Base-by-base conservation (phyloP, 371 early-diverging fungal genomes). In the Rhizopus sp. region DNA sequence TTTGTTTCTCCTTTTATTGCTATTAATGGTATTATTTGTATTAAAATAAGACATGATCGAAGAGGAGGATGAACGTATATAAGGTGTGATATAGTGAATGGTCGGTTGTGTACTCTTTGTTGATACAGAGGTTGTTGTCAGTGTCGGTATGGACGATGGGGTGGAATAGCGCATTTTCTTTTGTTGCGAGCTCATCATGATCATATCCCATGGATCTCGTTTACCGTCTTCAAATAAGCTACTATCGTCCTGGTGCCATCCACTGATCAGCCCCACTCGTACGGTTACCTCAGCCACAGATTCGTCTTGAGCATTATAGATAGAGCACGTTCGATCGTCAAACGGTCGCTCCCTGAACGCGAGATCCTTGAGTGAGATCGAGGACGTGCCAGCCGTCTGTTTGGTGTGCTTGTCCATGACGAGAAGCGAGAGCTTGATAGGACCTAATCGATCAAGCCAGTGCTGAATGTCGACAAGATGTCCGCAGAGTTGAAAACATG, bases 281-380 rank as follows among this genome's bases (percentile, higher is more conserved):
- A 78, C 73, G 0, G 71, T 72, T 4, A 78, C 56, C 12, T 62
- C 64, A 15, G 73, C 70, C 51, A 78, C 70, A n/a, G 58, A 59
- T 4, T 73, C 55, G 1, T 62, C 49, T 1, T 62, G 57, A 6
- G 60, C 17, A 37, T 64, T 63, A 33, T 62, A 59, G 0, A 77
- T 64, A 3, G 65, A 63, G 15, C 64, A 72, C 2, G 65, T 49
- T n/a, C 63, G 59, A 30, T 73, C 74, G 3, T 62, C 53, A 35
- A 72, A 32, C 15, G 40, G 38, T 38, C 41, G 63, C 32, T 38
- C 50, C 41, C 51, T 53, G 7, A 61, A 72, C 0, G 67, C 70
- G 15, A 76, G 47, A 6, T 62, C 57, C 8, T 50, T 41, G 4
- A 76, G 38, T 2, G 73, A 69, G 3, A 76, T 55, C 9, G 59